These are phyloP conservation scores for Batkoa obscura DNA, from an alignment of 371 early-diverging fungal genomes.

Conservation along the genomic window DNA sequence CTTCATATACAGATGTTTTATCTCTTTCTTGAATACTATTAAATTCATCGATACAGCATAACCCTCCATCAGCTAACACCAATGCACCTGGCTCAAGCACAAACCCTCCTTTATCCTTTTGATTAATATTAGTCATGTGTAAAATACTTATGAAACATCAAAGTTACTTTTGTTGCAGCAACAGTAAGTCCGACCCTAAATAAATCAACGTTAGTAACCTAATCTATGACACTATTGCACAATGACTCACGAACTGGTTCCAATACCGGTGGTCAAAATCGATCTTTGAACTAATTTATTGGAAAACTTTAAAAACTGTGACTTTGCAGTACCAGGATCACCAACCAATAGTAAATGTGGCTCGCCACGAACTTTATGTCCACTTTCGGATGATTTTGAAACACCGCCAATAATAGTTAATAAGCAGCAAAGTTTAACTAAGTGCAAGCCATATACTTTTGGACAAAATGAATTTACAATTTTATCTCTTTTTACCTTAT, in stretches of 20 bases:
- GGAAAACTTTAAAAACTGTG: constrained; percentile 92
- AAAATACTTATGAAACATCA: no score
- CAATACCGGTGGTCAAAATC: constrained; percentile 98
- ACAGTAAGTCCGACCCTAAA: no score
- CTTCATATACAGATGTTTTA: no score
- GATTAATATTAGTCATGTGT: constrained; percentile 30
- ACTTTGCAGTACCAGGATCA: constrained; percentile 98
- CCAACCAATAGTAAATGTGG: constrained; percentile 97
- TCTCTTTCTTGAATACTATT: constrained; percentile 90
- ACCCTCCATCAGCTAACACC: constrained; percentile 93
- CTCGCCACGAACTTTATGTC: constrained; percentile 47
- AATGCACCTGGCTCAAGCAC: constrained; percentile 99
- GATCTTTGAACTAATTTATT: constrained; percentile 95
- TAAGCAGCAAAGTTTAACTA: no score
- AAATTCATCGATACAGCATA: constrained; percentile 99
- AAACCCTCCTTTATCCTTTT: constrained; percentile 22
- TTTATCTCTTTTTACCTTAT: no score
- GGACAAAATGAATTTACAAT: no score
- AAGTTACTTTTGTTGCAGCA: no score
- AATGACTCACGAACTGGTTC: constrained; percentile 84
- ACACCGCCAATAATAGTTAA: no score
- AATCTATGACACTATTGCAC: constrained; percentile 72
- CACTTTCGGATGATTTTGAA: no score
- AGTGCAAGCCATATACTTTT: no score
- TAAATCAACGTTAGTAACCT: constrained; percentile 69